phyloP scores from a whole-genome alignment of 345 rosid genomes.

The Euphorbia peplus region DNA sequence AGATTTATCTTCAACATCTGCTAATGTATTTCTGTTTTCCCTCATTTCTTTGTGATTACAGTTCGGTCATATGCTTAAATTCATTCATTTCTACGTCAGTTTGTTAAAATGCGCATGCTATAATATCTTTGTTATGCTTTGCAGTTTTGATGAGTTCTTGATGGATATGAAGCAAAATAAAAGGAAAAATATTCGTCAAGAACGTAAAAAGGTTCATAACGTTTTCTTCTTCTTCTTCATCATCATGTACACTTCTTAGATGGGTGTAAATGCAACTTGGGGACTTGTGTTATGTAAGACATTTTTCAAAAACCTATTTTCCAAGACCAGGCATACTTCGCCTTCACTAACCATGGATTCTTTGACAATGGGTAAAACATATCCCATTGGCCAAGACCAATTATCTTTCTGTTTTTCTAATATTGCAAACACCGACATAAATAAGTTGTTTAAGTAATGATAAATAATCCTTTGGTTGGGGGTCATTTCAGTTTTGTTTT shows the following conservation, averaged over 20 bases:
- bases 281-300: neutral
- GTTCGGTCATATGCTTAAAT: neutral
- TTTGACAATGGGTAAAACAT: too few relatives aligned
- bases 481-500: too few relatives aligned
- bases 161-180: slow-evolving; percentile 95
- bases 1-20: too few relatives aligned
- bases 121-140: slow-evolving; percentile 13
- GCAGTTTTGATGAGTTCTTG: slow-evolving; percentile 92
- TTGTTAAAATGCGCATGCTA: slow-evolving; percentile 12
- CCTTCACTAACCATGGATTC: neutral
- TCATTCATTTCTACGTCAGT: slow-evolving; percentile 5
- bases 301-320: neutral
- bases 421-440: neutral
- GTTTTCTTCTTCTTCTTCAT: neutral
- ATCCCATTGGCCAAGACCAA: too few relatives aligned
- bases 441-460: neutral
- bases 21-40: neutral
- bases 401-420: too few relatives aligned
- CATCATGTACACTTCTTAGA: neutral
- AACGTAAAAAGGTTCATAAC: slow-evolving; percentile 77
- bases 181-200: slow-evolving; percentile 87
- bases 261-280: neutral
- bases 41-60: neutral
- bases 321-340: neutral
- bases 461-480: too few relatives aligned